Evolutionary conservation across 176 grass and related monocot genomes (phyloP).

Genomic region (Dendrocalamus sinicus): DNA sequence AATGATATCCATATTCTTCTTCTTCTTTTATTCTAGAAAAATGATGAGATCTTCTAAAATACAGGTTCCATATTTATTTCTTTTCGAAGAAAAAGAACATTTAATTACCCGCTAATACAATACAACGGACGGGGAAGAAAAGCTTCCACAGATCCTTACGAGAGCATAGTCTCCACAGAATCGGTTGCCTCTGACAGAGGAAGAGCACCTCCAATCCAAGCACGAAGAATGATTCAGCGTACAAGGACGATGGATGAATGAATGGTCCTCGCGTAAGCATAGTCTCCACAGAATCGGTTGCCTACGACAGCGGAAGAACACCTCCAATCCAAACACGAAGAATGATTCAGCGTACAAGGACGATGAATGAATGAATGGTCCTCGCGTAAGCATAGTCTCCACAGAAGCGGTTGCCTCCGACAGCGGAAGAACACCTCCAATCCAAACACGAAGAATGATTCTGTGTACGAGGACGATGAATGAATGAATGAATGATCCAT

Average conservation of each 20-base stretch:
- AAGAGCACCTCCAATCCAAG: neutral
- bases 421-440: neutral
- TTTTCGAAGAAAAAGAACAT: no score
- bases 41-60: neutral
- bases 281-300: neutral
- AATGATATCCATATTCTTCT: neutral
- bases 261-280: neutral
- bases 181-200: neutral
- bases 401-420: neutral
- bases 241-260: neutral
- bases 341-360: neutral
- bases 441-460: neutral
- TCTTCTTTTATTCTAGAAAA: neutral
- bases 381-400: neutral
- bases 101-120: no score
- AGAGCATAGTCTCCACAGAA: neutral
- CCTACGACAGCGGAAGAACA: neutral
- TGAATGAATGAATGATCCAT: neutral
- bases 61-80: neutral
- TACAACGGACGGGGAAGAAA: no score
- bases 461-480: no score
- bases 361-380: neutral
- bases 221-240: neutral
- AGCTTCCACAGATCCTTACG: neutral
- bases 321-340: neutral